Conservation (phyloP, 2,329 filamentous ascomycete species). For the Xylariales sp. region DNA sequence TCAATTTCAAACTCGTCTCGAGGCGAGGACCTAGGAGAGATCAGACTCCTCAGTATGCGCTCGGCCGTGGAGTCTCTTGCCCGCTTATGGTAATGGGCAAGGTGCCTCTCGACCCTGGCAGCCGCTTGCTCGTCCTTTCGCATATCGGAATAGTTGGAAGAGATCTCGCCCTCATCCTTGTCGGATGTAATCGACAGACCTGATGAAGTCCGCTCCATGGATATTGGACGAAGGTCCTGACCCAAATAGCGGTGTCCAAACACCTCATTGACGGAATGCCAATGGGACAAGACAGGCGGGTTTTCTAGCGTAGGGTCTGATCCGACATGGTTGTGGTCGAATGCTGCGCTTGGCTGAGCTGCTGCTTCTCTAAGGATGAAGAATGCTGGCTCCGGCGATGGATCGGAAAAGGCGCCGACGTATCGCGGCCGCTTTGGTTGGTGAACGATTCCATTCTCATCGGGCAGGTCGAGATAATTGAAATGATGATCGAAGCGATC, state of each 20-base stretch:
- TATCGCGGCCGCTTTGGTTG: conserved; percentile 25
- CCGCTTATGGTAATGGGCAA: conserved; percentile 39
- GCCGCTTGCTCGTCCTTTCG: conserved; percentile 45
- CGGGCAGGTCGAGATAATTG: conserved; percentile 24
- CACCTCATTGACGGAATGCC: conserved; percentile 2
- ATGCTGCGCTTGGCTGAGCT: conserved; percentile 4
- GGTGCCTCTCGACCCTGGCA: conserved; percentile 41
- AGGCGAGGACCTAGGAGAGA: conserved; percentile 41
- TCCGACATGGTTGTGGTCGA: conserved; percentile 22
- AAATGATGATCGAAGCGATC: conserved; percentile 30
- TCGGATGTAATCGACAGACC: conserved; percentile 44
- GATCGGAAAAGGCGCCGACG: conserved; percentile 13
- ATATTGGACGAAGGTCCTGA: conserved; percentile 1
- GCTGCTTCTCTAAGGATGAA: conserved; percentile 28
- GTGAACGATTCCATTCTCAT: conserved; percentile 33
- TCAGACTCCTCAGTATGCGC: conserved; percentile 53
- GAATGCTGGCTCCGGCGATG: conserved; percentile 21
- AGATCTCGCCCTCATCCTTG: conserved; percentile 16
- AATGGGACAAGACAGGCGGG: conserved; percentile 12
- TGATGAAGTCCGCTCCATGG: conserved; percentile 46
- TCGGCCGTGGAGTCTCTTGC: conserved; percentile 48
- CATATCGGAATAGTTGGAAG: conserved; percentile 31
- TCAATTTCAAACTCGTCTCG: conserved; percentile 49
- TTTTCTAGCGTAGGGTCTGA: conserved; percentile 9
- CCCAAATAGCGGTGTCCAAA: not conserved